phyloP scores from a whole-genome alignment of 768 basidiomycete genomes.

The Cytidiella melzeri region DNA sequence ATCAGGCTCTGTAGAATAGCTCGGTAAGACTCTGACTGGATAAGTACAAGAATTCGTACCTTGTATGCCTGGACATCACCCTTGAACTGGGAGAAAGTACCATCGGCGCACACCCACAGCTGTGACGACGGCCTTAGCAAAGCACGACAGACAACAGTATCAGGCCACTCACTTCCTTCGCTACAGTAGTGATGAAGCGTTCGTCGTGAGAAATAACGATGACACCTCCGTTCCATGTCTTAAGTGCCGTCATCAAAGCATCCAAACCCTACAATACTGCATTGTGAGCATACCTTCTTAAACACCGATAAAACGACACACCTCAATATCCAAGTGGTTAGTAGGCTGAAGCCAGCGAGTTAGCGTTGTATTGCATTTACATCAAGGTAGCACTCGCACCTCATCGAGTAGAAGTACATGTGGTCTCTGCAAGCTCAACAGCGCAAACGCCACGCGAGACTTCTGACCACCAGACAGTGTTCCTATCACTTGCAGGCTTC shows the following conservation, averaged over 20 bases:
- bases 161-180: constrained; percentile 56
- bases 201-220: constrained; percentile 96
- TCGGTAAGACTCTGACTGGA: constrained; percentile 6
- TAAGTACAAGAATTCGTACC: constrained; percentile 34
- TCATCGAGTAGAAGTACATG: constrained; percentile 94
- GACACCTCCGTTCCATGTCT: constrained; percentile 83
- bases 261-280: constrained; percentile 71
- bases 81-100: constrained; percentile 73
- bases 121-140: constrained; percentile 22
- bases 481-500: constrained; percentile 78
- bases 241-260: constrained; percentile 81
- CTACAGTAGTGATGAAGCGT: constrained; percentile 86
- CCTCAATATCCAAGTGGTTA: constrained; percentile 95
- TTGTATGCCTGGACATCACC: constrained; percentile 93
- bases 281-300: constrained; percentile 1
- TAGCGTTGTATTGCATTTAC: not conserved
- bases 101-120: constrained; percentile 93
- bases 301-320: constrained; percentile 23
- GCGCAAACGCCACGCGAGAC: constrained; percentile 89
- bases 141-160: not conserved
- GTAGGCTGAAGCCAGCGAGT: constrained; percentile 69
- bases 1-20: constrained; percentile 54
- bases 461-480: constrained; percentile 96
- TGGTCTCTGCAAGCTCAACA: constrained; percentile 79
- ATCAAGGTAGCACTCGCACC: constrained; percentile 34